Percentiles rank a stretch among this genome's conserved stretches.
phyloP scores from a whole-genome alignment of 345 rosid genomes.

The Gossypium sturtianum region DNA sequence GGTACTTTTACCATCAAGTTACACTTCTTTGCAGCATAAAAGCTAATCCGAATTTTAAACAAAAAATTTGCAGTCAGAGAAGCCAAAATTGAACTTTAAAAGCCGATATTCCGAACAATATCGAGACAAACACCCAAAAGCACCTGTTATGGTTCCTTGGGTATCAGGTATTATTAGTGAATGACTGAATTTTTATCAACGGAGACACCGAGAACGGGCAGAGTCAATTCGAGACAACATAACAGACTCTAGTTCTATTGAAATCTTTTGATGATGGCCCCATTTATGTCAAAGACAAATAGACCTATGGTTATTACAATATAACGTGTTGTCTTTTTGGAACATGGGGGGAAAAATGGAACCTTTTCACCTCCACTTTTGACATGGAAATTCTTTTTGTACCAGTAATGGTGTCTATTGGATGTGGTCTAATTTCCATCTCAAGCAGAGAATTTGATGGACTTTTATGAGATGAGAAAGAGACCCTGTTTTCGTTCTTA shows the following conservation, averaged over 20 bases:
- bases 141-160: conserved; percentile 90
- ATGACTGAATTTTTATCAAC: conserved; percentile 27
- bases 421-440: background rate
- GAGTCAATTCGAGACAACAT: background rate
- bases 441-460: background rate
- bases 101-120: conserved; percentile 69
- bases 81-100: conserved; percentile 69
- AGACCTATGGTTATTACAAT: background rate
- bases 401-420: conserved; percentile 2
- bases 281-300: background rate
- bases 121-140: conserved; percentile 71
- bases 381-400: conserved; percentile 12
- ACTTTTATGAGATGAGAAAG: background rate
- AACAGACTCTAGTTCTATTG: background rate
- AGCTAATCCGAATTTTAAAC: conserved; percentile 5
- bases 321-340: background rate
- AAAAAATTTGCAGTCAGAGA: conserved; percentile 61
- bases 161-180: conserved; percentile 64
- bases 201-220: background rate
- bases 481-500: background rate
- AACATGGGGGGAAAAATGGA: background rate
- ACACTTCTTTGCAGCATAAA: no score
- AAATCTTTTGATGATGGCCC: background rate
- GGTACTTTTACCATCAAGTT: no score
- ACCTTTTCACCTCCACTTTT: background rate